phyloP scores from a whole-genome alignment of 2,329 filamentous ascomycete genomes.

The Fusarium sp. region DNA sequence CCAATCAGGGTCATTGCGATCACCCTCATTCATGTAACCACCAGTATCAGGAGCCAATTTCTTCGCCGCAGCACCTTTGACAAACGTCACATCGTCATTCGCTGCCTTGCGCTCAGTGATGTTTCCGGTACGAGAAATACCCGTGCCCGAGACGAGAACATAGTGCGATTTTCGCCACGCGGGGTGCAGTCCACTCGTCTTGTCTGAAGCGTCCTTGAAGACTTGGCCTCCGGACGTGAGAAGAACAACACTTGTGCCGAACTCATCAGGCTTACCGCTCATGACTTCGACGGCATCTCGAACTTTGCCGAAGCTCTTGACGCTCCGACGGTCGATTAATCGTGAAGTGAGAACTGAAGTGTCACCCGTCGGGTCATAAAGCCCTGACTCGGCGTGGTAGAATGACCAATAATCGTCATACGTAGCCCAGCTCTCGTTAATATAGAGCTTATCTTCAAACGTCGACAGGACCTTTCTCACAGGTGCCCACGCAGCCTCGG shows the following conservation, averaged over 20 bases:
- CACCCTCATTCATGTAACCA: constrained; percentile 24
- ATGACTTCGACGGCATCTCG: constrained; percentile 14
- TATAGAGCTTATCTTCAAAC: constrained; percentile 18
- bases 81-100: constrained; percentile 3
- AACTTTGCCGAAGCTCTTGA: background rate
- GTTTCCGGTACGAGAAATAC: background rate
- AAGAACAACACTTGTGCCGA: constrained; percentile 17
- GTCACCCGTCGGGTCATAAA: constrained; percentile 6
- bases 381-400: constrained; percentile 10
- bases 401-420: constrained; percentile 30
- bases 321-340: constrained; percentile 5
- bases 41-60: constrained; percentile 24
- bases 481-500: constrained; percentile 8
- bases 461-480: constrained; percentile 2
- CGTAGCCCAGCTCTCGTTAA: constrained; percentile 21
- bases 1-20: constrained; percentile 25
- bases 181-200: background rate
- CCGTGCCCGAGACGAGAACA: background rate
- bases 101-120: constrained; percentile 3
- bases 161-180: constrained; percentile 25
- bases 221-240: constrained; percentile 22
- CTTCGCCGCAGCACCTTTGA: constrained; percentile 22
- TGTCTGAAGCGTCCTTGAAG: constrained; percentile 17
- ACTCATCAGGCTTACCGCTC: constrained; percentile 14
- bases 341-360: constrained; percentile 16